These are phyloP conservation scores for Lactifluus volemus DNA, from an alignment of 768 basidiomycete genomes.

Conservation along the genomic window DNA sequence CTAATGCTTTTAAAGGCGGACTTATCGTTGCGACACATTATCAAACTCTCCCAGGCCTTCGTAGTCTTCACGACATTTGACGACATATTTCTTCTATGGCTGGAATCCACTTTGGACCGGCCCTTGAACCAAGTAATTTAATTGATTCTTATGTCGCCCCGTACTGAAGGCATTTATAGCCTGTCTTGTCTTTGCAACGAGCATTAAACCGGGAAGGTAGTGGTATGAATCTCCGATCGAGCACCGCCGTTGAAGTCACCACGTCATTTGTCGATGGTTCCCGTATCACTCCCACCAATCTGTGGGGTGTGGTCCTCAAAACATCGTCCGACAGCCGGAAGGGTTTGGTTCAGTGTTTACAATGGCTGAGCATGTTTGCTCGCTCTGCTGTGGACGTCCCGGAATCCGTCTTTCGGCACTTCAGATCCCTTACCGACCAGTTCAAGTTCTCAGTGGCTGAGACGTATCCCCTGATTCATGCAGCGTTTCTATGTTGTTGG, in stretches of 20 bases:
- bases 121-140: slow-evolving; percentile 33
- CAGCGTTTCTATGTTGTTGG: slow-evolving; percentile 51
- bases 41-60: slow-evolving; percentile 43
- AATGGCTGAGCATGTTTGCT: slow-evolving; percentile 54
- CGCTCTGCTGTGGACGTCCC: slow-evolving; percentile 60
- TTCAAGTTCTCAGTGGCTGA: slow-evolving; percentile 36
- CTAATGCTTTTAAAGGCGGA: slow-evolving; percentile 1
- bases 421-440: slow-evolving; percentile 33
- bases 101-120: slow-evolving; percentile 37
- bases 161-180: slow-evolving; percentile 28
- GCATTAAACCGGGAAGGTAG: slow-evolving; percentile 48
- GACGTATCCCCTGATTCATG: slow-evolving; percentile 43
- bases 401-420: slow-evolving; percentile 38
- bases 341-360: slow-evolving; percentile 40
- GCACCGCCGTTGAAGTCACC: slow-evolving; percentile 28
- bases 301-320: slow-evolving; percentile 43
- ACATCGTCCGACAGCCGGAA: slow-evolving; percentile 34
- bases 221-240: slow-evolving; percentile 36
- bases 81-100: slow-evolving; percentile 49
- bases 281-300: slow-evolving; percentile 34
- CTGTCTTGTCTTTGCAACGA: slow-evolving; percentile 44
- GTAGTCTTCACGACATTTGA: slow-evolving; percentile 52
- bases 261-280: slow-evolving; percentile 25
- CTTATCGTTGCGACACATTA: slow-evolving; percentile 37
- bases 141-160: background rate